Conservation (phyloP, 345 rosid genomes). For the Pseudoturritis turrita region DNA sequence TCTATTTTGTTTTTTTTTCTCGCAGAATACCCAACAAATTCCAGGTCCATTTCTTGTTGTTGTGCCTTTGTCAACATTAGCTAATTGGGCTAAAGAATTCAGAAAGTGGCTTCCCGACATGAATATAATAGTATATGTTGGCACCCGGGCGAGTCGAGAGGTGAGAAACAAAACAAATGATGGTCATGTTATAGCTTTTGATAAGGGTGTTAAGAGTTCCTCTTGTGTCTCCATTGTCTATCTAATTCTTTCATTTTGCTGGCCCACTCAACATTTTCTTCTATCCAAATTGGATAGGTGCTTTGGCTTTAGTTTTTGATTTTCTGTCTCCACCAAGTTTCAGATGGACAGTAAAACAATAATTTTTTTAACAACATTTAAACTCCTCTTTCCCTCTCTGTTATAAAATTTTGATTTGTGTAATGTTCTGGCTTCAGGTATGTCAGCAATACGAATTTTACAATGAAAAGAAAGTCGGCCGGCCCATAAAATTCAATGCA, state of each 20-base stretch:
- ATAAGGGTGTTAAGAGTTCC: not conserved
- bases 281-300: not conserved
- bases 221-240: conserved; percentile 12
- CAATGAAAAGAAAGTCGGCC: conserved; percentile 79
- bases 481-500: conserved; percentile 82
- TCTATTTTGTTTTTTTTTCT: not conserved
- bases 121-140: conserved; percentile 93
- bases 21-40: conserved; percentile 89
- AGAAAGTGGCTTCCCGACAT: conserved; percentile 95
- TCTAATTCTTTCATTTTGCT: not conserved
- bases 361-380: not conserved
- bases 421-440: conserved; percentile 48
- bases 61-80: conserved; percentile 93
- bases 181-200: not conserved
- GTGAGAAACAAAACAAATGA: conserved; percentile 36
- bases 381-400: not conserved
- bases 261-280: not conserved
- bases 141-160: conserved; percentile 99
- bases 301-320: not conserved
- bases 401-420: not conserved
- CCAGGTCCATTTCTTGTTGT: conserved; percentile 99
- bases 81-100: conserved; percentile 99
- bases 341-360: not conserved
- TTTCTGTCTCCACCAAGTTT: not conserved
- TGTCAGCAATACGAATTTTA: conserved; percentile 94